phyloP scores from a whole-genome alignment of 345 rosid genomes.

The Erodium maritimum region DNA sequence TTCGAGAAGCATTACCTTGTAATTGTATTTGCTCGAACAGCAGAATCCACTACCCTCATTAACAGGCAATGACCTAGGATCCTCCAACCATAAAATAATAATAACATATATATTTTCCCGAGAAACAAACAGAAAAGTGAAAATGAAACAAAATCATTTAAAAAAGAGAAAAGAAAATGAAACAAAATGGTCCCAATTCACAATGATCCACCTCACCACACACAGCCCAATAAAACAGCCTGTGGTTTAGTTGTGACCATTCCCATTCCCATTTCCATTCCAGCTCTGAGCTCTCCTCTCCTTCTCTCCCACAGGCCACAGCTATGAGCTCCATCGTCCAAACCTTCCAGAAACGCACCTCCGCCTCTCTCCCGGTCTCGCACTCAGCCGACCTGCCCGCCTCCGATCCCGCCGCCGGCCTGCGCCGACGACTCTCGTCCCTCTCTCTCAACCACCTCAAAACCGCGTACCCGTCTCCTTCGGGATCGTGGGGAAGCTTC shows the following conservation, averaged over 20 bases:
- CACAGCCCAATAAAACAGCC: slow-evolving; percentile 33
- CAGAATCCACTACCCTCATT: too few relatives aligned
- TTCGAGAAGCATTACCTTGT: too few relatives aligned
- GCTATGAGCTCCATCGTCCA: slow-evolving; percentile 34
- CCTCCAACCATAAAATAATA: too few relatives aligned
- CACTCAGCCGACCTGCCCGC: slow-evolving; percentile 14
- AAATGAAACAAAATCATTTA: too few relatives aligned
- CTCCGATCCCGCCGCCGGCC: slow-evolving; percentile 11
- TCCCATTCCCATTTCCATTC: slow-evolving; percentile 2
- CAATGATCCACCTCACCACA: not conserved
- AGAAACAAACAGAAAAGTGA: too few relatives aligned
- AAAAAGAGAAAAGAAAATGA: not conserved
- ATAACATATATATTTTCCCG: too few relatives aligned
- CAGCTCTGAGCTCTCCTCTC: not conserved
- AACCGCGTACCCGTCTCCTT: slow-evolving; percentile 15
- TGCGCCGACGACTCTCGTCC: slow-evolving; percentile 72
- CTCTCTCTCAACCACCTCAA: slow-evolving; percentile 30
- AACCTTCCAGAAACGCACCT: slow-evolving; percentile 12
- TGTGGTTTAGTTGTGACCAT: slow-evolving; percentile 37
- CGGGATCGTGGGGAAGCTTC: slow-evolving; percentile 37
- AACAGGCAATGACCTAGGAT: too few relatives aligned
- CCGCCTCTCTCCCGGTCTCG: slow-evolving; percentile 39
- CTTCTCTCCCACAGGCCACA: slow-evolving; percentile 1
- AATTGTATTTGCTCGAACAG: too few relatives aligned
- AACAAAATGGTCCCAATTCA: not conserved